Percentiles rank a stretch among this genome's conserved stretches.
phyloP scores from a whole-genome alignment of 192 early-diverging fungal species.

The Podila epigama region DNA sequence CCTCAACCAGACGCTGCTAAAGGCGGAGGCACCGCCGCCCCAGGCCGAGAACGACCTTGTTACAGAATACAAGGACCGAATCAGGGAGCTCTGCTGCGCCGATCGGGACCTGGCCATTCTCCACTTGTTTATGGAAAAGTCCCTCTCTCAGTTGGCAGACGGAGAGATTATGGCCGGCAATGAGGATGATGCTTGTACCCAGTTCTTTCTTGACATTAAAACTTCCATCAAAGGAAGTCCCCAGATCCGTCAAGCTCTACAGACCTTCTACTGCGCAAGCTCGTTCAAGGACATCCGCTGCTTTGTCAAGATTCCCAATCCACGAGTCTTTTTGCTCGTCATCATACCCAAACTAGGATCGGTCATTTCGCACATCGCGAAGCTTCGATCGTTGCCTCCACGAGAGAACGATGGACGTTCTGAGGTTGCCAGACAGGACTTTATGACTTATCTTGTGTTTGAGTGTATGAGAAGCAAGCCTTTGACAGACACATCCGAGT shows the following conservation, averaged over 20 bases:
- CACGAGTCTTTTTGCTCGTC: constrained; percentile 54
- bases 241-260: constrained; percentile 23
- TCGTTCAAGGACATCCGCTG: constrained; percentile 59
- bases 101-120: constrained; percentile 57
- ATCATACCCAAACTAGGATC: constrained; percentile 56
- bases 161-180: constrained; percentile 52
- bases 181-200: constrained; percentile 37
- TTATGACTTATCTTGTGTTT: constrained; percentile 54
- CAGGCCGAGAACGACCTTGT: constrained; percentile 17
- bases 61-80: constrained; percentile 31
- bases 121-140: constrained; percentile 61
- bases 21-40: constrained; percentile 8
- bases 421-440: constrained; percentile 9
- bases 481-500: constrained; percentile 16
- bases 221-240: constrained; percentile 38
- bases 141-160: constrained; percentile 53
- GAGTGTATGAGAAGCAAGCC: constrained; percentile 60
- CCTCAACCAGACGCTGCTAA: constrained; percentile 24
- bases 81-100: constrained; percentile 32
- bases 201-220: constrained; percentile 50
- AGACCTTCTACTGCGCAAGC: constrained; percentile 46
- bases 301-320: constrained; percentile 62
- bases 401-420: constrained; percentile 3
- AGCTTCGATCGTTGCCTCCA: constrained; percentile 41
- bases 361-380: constrained; percentile 50